Evolutionary conservation across 2,329 filamentous ascomycete genomes (phyloP), one percentile per base, ranked within the genome.

Genomic region (Fusarium kyushuense): DNA sequence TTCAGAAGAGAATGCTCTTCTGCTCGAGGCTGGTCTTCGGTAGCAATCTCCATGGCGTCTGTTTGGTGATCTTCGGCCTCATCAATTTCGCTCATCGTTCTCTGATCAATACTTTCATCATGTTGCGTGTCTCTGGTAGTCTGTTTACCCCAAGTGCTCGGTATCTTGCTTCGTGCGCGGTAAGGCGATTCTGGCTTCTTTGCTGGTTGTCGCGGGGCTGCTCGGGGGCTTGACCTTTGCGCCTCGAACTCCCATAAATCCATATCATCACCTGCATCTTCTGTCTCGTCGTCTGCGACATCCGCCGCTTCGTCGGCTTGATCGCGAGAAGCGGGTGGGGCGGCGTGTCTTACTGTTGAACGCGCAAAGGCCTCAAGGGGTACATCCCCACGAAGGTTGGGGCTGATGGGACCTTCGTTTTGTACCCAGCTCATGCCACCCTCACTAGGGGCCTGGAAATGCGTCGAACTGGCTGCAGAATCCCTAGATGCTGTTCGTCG

Each of bases 181-280:
- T 60, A 36, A 23, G 67, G 64, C 9, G 69, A 54, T n/a, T 67
- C 67, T 5, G 72, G 61, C 12, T 70, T 75, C 46, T 68, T 76
- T 23, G 72, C 75, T 38, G 79, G 78, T 2, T 76, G 71, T 41
- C 74, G 75, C 25, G 69, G 70, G 33, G 67, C 52, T 23, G 76
- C 69, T 7, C 66, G 74, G 12, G 83, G 82, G 2, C 80, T 80
- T 9, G 80, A 77, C 14, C 86, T 82, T 54, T 83, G 80, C 13
- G 86, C 86, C 72, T 89, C 87, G 25, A 87, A 72, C 32, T 85
- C 86, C 86, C 86, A 89, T 13, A 89, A 80, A 65, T 89, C 79
- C 13, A 83, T 83, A 5, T 82, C 81, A n/a, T 83, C 82, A 27
- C 80, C 79, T 9, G 51, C 54, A 21, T 69, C 73, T 47, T 72